These are phyloP conservation scores for Peronospora destructor DNA, from an alignment of 352 stramenopile genomes.

Conservation along the genomic window DNA sequence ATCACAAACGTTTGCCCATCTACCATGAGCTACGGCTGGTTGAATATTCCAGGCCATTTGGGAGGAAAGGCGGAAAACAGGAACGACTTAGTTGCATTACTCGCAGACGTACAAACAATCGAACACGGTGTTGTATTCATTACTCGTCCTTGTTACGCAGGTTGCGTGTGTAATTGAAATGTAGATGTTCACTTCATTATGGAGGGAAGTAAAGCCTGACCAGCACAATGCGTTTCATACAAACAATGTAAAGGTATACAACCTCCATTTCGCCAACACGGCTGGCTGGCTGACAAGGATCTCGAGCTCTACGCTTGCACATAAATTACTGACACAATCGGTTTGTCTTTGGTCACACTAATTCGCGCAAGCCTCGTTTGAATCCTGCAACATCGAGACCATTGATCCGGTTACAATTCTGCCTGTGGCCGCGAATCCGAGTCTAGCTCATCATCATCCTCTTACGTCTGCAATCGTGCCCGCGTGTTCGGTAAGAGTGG, in stretches of 20 bases:
- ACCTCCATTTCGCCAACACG: constrained; percentile 26
- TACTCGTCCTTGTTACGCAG: too few relatives aligned
- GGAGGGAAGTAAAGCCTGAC: too few relatives aligned
- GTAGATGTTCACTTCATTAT: too few relatives aligned
- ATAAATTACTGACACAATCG: constrained; percentile 22
- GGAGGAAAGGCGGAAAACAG: too few relatives aligned
- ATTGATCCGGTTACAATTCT: constrained; percentile 22
- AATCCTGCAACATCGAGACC: constrained; percentile 24
- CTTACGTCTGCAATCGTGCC: constrained; percentile 24
- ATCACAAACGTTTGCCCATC: too few relatives aligned
- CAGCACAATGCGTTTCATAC: constrained; percentile 21
- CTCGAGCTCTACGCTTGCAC: constrained; percentile 20
- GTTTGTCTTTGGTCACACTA: constrained; percentile 26
- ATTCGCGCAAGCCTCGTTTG: constrained; percentile 20
- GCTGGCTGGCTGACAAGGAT: constrained; percentile 1
- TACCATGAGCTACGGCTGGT: too few relatives aligned
- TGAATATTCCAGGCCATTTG: too few relatives aligned
- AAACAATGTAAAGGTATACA: constrained; percentile 30
- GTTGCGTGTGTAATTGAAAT: too few relatives aligned
- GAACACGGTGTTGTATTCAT: too few relatives aligned
- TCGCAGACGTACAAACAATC: too few relatives aligned
- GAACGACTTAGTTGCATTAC: too few relatives aligned
- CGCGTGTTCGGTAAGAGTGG: constrained; percentile 18
- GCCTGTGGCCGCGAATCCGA: constrained; percentile 19
- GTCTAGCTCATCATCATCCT: constrained; percentile 8